A percentile compares a stretch with the other conserved stretches of the same genome.
Evolutionary conservation across 768 basidiomycete species (phyloP).

Genomic region (Leccinum rimulosum): DNA sequence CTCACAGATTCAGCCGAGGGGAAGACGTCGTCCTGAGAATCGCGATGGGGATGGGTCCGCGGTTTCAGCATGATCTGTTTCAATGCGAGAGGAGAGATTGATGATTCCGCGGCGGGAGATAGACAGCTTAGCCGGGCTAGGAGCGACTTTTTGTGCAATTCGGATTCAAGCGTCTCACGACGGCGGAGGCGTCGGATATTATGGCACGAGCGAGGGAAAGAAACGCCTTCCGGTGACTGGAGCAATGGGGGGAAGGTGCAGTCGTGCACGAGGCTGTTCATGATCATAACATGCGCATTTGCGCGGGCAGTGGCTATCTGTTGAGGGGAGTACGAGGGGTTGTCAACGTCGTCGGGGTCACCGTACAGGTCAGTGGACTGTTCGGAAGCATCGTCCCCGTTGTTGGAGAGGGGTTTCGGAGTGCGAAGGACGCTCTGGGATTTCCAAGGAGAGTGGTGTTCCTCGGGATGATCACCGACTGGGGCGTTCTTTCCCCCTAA

Average conservation of each 20-base stretch:
- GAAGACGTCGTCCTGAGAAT: conserved; percentile 30
- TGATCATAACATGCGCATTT: conserved; percentile 43
- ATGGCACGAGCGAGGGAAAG: conserved; percentile 62
- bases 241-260: conserved; percentile 50
- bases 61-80: conserved; percentile 29
- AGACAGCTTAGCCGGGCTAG: conserved; percentile 44
- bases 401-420: conserved; percentile 22
- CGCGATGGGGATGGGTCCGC: conserved; percentile 35
- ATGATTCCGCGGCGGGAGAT: conserved; percentile 39
- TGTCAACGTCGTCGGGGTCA: conserved; percentile 16
- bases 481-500: conserved; percentile 39
- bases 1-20: conserved; percentile 13
- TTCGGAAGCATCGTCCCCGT: conserved; percentile 35
- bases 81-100: conserved; percentile 45
- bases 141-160: conserved; percentile 51
- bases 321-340: conserved; percentile 21
- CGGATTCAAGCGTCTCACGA: conserved; percentile 40
- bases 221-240: conserved; percentile 31
- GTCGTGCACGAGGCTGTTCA: conserved; percentile 43
- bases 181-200: conserved; percentile 34
- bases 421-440: conserved; percentile 20
- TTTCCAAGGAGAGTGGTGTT: conserved; percentile 31
- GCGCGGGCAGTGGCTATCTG: conserved; percentile 33
- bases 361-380: conserved; percentile 38
- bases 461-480: conserved; percentile 29